A percentile compares a stretch with the other conserved stretches of the same genome.
phyloP scores from a whole-genome alignment of 257 asterid genomes.

The Cinchona pubescens region DNA sequence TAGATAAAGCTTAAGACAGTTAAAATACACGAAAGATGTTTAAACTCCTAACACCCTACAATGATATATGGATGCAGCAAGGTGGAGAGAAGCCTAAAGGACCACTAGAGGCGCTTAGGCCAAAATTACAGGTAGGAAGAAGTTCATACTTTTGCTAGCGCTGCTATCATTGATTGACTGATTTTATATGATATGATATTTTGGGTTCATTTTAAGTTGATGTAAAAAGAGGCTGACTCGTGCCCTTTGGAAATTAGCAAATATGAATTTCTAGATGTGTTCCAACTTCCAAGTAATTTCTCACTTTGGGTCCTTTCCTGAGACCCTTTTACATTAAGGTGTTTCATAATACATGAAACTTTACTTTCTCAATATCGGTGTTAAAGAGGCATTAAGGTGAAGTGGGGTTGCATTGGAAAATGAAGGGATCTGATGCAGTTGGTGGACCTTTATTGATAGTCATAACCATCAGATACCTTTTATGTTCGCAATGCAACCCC shows the following conservation, averaged over 20 bases:
- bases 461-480: not conserved
- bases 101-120: constrained; percentile 98
- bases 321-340: not conserved
- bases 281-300: not conserved
- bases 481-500: no score
- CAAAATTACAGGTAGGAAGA: constrained; percentile 78
- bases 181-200: not conserved
- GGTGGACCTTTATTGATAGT: not conserved
- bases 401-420: not conserved
- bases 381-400: not conserved
- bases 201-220: not conserved
- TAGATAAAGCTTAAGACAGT: no score
- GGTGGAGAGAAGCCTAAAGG: constrained; percentile 98
- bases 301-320: not conserved
- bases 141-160: not conserved
- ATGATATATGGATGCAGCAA: constrained; percentile 55
- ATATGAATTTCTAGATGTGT: not conserved
- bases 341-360: not conserved
- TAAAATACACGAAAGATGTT: no score
- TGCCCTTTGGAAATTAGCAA: not conserved
- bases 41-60: not conserved
- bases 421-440: not conserved
- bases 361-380: not conserved
- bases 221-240: not conserved
- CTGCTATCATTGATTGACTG: not conserved